Percentiles rank a stretch among this genome's conserved stretches.
These are phyloP conservation scores for Stagonosporopsis cucurbitacearum DNA, from an alignment of 2,329 filamentous ascomycete genomes.

Conservation along the genomic window DNA sequence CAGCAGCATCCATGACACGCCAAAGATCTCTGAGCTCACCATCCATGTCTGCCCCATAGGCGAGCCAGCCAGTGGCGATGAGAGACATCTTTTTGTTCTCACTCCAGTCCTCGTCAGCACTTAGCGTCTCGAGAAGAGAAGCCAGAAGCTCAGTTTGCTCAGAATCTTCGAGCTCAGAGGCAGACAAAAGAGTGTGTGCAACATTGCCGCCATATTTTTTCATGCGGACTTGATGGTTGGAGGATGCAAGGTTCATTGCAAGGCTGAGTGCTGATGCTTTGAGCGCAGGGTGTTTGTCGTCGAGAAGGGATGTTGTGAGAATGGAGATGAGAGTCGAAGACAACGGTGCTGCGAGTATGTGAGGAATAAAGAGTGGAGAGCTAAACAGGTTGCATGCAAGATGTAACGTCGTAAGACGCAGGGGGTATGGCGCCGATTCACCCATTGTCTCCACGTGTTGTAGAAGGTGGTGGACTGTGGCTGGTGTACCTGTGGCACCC, in stretches of 20 bases:
- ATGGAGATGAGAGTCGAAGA: conserved; percentile 70
- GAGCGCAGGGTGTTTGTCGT: conserved; percentile 74
- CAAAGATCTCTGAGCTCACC: conserved; percentile 84
- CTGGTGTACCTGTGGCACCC: conserved; percentile 56
- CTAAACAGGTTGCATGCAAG: conserved; percentile 85
- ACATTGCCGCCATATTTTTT: conserved; percentile 54
- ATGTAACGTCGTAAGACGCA: conserved; percentile 83
- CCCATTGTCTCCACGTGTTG: conserved; percentile 61
- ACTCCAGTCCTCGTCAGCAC: conserved; percentile 54
- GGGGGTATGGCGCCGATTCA: conserved; percentile 72
- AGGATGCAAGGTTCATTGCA: conserved; percentile 79
- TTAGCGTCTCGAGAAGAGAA: conserved; percentile 77
- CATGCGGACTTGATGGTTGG: conserved; percentile 70
- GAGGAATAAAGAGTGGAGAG: conserved; percentile 71
- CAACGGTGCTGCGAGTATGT: conserved; percentile 59
- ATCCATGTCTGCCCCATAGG: conserved; percentile 71
- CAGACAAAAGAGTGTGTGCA: conserved; percentile 19
- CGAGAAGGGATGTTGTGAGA: conserved; percentile 78
- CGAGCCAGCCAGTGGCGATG: conserved; percentile 75
- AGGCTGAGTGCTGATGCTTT: conserved; percentile 83
- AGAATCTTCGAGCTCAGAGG: conserved; percentile 63
- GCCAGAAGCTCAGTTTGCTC: conserved; percentile 84
- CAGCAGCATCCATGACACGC: conserved; percentile 75
- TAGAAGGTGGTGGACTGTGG: conserved; percentile 64
- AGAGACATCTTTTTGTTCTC: conserved; percentile 81